Conservation (phyloP, 805 yeast genomes). For the Metschnikowia sp. region DNA sequence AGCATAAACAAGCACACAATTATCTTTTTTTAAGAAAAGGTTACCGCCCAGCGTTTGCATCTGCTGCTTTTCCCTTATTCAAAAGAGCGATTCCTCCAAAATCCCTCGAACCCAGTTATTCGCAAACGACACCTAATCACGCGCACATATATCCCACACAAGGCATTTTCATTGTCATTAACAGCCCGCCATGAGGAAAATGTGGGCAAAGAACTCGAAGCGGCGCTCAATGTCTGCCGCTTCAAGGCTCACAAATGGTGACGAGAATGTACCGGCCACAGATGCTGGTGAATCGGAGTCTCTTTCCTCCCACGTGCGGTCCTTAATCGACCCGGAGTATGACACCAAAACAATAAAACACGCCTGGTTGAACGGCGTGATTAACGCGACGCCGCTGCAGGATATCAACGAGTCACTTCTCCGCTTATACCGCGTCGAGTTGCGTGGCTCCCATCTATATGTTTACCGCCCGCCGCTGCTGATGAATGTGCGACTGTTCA, state of each 20-base stretch:
- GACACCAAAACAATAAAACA: conserved; percentile 30
- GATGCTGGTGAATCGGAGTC: conserved; percentile 5
- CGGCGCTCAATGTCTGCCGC: conserved; percentile 15
- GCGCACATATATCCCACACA: too few species aligned
- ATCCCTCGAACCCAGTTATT: too few species aligned
- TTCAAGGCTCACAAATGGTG: conserved; percentile 4
- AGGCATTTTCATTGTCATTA: neutral
- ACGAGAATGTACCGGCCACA: neutral
- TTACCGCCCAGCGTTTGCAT: too few species aligned
- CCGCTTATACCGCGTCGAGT: conserved; percentile 21
- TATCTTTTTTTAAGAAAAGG: too few species aligned
- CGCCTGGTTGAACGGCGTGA: conserved; percentile 38
- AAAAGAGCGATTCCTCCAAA: too few species aligned
- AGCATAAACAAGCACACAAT: too few species aligned
- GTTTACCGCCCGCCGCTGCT: conserved; percentile 39
- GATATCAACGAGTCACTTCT: conserved; percentile 23
- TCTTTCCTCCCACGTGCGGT: conserved; percentile 14
- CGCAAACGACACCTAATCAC: too few species aligned
- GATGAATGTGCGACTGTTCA: conserved; percentile 17
- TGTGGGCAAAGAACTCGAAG: conserved; percentile 18
- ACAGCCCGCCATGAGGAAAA: conserved; percentile 13
- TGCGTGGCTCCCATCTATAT: conserved; percentile 64
- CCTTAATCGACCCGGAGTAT: conserved; percentile 28
- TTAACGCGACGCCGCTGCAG: conserved; percentile 29
- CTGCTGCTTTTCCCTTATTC: too few species aligned